Base-by-base conservation (phyloP, 306 rosid species). In the Parietaria judaica region DNA sequence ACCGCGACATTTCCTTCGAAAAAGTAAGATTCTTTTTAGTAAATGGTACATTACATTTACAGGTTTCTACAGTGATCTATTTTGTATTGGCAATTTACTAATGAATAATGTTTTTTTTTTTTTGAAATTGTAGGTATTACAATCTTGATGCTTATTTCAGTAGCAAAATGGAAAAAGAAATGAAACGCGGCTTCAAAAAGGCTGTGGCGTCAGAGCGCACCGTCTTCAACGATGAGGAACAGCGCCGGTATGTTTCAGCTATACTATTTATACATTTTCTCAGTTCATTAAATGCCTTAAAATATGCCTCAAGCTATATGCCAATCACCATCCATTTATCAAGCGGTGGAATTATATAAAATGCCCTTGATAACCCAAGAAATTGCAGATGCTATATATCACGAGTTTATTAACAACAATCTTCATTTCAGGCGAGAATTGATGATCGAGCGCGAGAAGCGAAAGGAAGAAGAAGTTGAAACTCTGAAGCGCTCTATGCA, bases 1-100 rank as follows among this genome's bases (percentile, higher is more conserved):
- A 92, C 97, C 35, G 95, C 97, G 58, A 92, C 99, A 4, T 92
- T 92, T 72, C 89, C 96, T 72, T 92, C 99, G 56, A 88, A 88
- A 78, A 92, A 88, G 97, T 92, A 76, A 81, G 85, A 57, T 65
- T 73, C 9, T 49, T 49, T 49, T 49, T 49, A 41, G 53, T 49
- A 7, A n/a, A 10, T 4, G 13, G 53, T 11, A 49, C 10, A 4
- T 49, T 41, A 5, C 9, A 5, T 41, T 41, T 41, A 41, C 9
- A 41, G 45, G 3, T 41, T 41, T 41, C 45, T 8, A 8, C 9
- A 41, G 45, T 41, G 45, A 41, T 5, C 9, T 5, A 37, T 55
- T 41, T 5, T 36, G 31, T 36, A 64, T 11, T 15, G 36, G 43
- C n/a, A 43, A 23, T 36, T 41, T 23, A 23, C 31, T 23, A 23